Base-by-base conservation (phyloP, 352 stramenopile species). In the Globisporangium abappressorium region DNA sequence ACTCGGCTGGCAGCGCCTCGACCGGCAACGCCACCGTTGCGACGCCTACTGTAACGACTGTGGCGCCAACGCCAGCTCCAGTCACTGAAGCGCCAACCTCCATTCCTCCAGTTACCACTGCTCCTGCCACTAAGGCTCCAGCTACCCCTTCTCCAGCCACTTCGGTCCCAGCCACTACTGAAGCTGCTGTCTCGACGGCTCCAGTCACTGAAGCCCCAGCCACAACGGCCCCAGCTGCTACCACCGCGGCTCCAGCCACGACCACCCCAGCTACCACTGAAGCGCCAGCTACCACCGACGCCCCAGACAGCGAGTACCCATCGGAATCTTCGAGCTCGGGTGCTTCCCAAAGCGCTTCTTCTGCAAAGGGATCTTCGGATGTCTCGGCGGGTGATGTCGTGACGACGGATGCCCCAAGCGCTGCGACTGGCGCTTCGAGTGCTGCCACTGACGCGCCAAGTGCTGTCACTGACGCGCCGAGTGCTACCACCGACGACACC, bases 71-170 rank as follows among this genome's bases (percentile, higher is more conserved):
- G 0, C 57, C 41, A 61, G 57, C 11, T 26, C 38, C 34, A 24
- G 71, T 55, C n/a, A 36, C 58, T n/a, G 68, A 53, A 54, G 55
- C 28, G 5, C 43, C 43, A 34, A 30, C 28, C 28, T 46, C 55
- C 30, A 60, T 36, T n/a, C 28, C 28, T 36, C 71, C 64, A 8
- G 65, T 67, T n/a, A 71, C 69, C 0, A 49, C 54, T n/a, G 68
- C 72, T 15, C 73, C 72, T 7, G 65, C 70, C 38, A 72, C 69
- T 26, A 66, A 65, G 2, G 51, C 60, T 30, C 68, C 72, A 9
- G 69, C 64, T 2, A 49, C 53, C 26, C 28, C 60, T 28, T 9
- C 46, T 58, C 38, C 36, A n/a, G 70, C 51, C 30, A 33, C 33
- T 22, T 15, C 61, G 2, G 69, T 63, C 1, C 34, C 54, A 38